Evolutionary conservation across 257 asterid species (phyloP).

Genomic region (Solanum medicagineum): DNA sequence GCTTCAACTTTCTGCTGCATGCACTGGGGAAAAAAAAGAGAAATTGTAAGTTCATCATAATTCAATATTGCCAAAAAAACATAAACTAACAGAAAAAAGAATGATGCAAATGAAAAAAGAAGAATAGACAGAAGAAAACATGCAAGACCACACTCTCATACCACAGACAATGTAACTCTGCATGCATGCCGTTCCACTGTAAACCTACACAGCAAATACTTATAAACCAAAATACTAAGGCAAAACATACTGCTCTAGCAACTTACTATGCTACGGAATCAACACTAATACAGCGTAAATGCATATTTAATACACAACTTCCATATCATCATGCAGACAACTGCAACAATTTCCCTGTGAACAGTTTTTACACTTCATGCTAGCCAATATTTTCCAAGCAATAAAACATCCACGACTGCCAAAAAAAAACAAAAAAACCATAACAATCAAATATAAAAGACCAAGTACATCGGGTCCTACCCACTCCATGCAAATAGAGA

Average conservation of each 20-base stretch:
- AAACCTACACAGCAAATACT: neutral
- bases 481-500: neutral
- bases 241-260: neutral
- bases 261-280: neutral
- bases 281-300: neutral
- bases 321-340: neutral
- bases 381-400: neutral
- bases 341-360: neutral
- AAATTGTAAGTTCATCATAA: constrained; percentile 4
- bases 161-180: neutral
- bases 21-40: constrained; percentile 35
- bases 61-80: neutral
- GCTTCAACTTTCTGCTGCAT: constrained; percentile 57
- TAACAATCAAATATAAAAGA: neutral
- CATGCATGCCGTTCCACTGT: neutral
- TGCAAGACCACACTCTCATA: neutral
- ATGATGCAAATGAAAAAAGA: neutral
- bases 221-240: neutral
- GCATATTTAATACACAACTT: neutral
- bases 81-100: neutral
- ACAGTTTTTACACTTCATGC: neutral
- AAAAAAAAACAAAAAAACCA: neutral
- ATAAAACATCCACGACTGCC: neutral
- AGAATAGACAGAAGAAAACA: neutral
- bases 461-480: neutral